Evolutionary conservation across 495 filamentous ascomycete species (phyloP).

Genomic region (Penicillium daleae): DNA sequence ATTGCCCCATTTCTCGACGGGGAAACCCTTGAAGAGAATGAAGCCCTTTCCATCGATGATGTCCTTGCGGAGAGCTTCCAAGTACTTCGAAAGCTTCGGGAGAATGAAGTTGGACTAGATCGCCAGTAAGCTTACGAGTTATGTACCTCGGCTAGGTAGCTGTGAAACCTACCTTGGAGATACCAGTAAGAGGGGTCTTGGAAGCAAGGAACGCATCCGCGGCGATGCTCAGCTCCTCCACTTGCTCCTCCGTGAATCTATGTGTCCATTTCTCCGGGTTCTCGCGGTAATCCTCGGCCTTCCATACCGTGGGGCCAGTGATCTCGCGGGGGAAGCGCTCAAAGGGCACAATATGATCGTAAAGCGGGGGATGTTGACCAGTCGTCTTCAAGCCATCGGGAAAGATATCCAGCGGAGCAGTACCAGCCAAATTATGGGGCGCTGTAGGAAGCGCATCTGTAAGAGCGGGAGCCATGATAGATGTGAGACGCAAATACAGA

Average conservation of each 20-base stretch:
- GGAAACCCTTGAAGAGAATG: conserved; percentile 79
- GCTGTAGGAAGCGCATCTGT: conserved; percentile 33
- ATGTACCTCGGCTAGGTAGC: not conserved
- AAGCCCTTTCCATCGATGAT: conserved; percentile 82
- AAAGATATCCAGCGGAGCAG: conserved; percentile 41
- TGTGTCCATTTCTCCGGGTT: conserved; percentile 77
- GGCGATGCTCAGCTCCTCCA: conserved; percentile 64
- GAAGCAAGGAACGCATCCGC: conserved; percentile 68
- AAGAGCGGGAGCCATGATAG: conserved; percentile 43
- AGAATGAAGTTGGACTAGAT: conserved; percentile 53
- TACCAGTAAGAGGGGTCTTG: conserved; percentile 68
- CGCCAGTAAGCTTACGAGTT: not conserved
- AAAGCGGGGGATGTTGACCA: conserved; percentile 75
- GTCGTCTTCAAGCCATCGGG: conserved; percentile 64
- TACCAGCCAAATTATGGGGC: conserved; percentile 35
- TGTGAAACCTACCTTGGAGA: conserved; percentile 55
- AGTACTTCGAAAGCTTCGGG: conserved; percentile 56
- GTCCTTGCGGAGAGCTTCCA: conserved; percentile 63
- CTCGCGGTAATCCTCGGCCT: conserved; percentile 65
- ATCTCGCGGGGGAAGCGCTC: conserved; percentile 71
- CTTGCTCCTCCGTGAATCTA: conserved; percentile 62
- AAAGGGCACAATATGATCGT: conserved; percentile 67
- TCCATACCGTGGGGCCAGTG: conserved; percentile 75
- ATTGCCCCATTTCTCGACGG: conserved; percentile 69
- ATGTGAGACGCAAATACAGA: not conserved